Conservation (phyloP, 495 filamentous ascomycete genomes). For the Trichoderma virens region DNA sequence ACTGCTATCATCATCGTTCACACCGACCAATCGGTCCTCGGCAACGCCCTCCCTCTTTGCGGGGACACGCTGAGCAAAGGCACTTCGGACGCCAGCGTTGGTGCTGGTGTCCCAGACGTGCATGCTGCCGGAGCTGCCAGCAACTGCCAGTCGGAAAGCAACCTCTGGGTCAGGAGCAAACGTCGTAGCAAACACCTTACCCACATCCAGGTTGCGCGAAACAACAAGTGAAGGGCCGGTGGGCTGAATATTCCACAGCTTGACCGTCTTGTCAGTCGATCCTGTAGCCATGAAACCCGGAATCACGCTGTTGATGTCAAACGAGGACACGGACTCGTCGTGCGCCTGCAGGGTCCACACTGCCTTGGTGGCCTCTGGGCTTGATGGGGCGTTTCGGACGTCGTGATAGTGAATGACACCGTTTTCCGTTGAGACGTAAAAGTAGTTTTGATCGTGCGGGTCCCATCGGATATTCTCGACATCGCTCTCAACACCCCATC, state of each 20-base stretch:
- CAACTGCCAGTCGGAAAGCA: slow-evolving; percentile 83
- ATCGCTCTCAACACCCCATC: slow-evolving; percentile 90
- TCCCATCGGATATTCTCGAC: slow-evolving; percentile 92
- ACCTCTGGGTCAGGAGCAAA: slow-evolving; percentile 89
- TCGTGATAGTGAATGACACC: slow-evolving; percentile 88
- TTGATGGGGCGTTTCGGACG: slow-evolving; percentile 56
- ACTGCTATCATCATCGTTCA: slow-evolving; percentile 56
- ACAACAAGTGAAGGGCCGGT: slow-evolving; percentile 80
- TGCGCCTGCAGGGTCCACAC: slow-evolving; percentile 94
- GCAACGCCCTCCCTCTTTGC: slow-evolving; percentile 44
- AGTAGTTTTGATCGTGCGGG: slow-evolving; percentile 82
- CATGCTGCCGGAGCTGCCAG: slow-evolving; percentile 88
- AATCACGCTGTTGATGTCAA: slow-evolving; percentile 81
- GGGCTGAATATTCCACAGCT: slow-evolving; percentile 89
- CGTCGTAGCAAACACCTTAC: slow-evolving; percentile 83
- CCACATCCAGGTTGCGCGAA: slow-evolving; percentile 81
- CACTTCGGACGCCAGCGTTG: slow-evolving; percentile 78
- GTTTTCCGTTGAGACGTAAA: slow-evolving; percentile 90
- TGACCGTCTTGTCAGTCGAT: slow-evolving; percentile 86
- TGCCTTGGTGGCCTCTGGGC: slow-evolving; percentile 66
- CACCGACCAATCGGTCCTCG: slow-evolving; percentile 67
- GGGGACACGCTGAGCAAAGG: slow-evolving; percentile 68
- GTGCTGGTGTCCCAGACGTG: slow-evolving; percentile 97
- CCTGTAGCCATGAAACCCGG: slow-evolving; percentile 91
- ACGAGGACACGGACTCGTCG: slow-evolving; percentile 87